A percentile compares a stretch with the other conserved stretches of the same genome.
These are phyloP conservation scores for Psophocarpus tetragonolobus DNA, from an alignment of 306 rosid species.

Conservation along the genomic window DNA sequence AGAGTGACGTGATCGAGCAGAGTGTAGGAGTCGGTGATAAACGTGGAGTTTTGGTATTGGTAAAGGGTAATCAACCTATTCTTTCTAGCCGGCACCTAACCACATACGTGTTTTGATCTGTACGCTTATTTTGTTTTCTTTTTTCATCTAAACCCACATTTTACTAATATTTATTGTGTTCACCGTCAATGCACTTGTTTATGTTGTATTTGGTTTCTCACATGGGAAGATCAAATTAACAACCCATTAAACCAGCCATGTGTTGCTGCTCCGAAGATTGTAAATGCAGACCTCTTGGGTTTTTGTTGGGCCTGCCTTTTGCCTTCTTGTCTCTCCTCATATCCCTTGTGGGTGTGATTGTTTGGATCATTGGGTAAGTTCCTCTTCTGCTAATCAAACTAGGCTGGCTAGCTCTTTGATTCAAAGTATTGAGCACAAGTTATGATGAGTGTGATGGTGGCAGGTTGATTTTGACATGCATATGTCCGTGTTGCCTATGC, in stretches of 20 bases:
- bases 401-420: not conserved
- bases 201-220: slow-evolving; percentile 18
- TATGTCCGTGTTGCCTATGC: slow-evolving; percentile 91
- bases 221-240: not conserved
- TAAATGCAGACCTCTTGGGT: slow-evolving; percentile 72
- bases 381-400: not conserved
- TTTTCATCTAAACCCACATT: not conserved
- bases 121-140: not conserved
- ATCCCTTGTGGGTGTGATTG: slow-evolving; percentile 60
- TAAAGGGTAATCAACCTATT: slow-evolving; percentile 22
- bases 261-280: slow-evolving; percentile 70
- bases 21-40: not conserved
- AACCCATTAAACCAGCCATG: slow-evolving; percentile 33
- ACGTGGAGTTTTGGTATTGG: slow-evolving; percentile 14
- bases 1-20: slow-evolving; percentile 25
- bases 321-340: slow-evolving; percentile 68
- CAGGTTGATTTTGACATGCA: slow-evolving; percentile 69
- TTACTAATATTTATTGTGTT: slow-evolving; percentile 10
- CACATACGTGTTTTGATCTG: slow-evolving; percentile 17
- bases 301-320: slow-evolving; percentile 71
- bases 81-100: slow-evolving; percentile 23
- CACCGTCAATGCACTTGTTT: slow-evolving; percentile 32
- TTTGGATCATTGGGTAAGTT: slow-evolving; percentile 76
- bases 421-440: not conserved
- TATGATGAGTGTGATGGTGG: slow-evolving; percentile 23